Conservation (phyloP, 2,329 filamentous ascomycete species). For the Nemania diffusa region DNA sequence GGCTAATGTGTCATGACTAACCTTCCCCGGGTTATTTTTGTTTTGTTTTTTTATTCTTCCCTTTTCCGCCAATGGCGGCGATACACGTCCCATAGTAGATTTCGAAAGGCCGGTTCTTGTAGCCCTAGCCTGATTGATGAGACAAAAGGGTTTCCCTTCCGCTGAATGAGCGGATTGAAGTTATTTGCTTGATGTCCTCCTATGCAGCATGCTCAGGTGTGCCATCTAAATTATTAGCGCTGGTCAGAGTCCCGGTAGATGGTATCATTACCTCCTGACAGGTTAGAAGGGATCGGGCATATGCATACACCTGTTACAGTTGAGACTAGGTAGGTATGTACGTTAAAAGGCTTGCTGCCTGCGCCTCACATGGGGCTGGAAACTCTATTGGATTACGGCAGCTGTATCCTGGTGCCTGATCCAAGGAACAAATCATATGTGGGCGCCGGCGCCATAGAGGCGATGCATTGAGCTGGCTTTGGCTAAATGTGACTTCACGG, state of each 20-base stretch:
- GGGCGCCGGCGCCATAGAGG: constrained; percentile 31
- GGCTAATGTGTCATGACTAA: background rate
- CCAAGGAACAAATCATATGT: constrained; percentile 26
- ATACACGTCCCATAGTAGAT: constrained; percentile 1
- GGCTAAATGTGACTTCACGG: constrained; percentile 20
- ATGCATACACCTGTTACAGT: constrained; percentile 23
- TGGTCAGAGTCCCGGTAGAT: constrained; percentile 15
- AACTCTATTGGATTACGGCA: constrained; percentile 30
- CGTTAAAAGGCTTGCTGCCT: constrained; percentile 19
- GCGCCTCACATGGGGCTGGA: constrained; percentile 26
- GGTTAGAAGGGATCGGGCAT: constrained; percentile 23
- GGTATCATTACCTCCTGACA: constrained; percentile 24
- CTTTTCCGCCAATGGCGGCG: constrained; percentile 5
- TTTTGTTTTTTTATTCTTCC: background rate
- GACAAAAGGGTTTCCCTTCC: background rate
- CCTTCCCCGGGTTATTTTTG: background rate
- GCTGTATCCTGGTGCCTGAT: constrained; percentile 28
- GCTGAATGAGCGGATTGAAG: background rate
- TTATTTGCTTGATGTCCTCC: constrained; percentile 6
- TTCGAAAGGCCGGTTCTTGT: background rate
- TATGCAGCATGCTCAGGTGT: constrained; percentile 21
- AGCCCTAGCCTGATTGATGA: constrained; percentile 1
- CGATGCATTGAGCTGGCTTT: constrained; percentile 25
- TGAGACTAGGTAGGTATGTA: constrained; percentile 8
- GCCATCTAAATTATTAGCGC: constrained; percentile 23